phyloP scores from a whole-genome alignment of 257 asterid species.

The Gynochthodes officinalis region DNA sequence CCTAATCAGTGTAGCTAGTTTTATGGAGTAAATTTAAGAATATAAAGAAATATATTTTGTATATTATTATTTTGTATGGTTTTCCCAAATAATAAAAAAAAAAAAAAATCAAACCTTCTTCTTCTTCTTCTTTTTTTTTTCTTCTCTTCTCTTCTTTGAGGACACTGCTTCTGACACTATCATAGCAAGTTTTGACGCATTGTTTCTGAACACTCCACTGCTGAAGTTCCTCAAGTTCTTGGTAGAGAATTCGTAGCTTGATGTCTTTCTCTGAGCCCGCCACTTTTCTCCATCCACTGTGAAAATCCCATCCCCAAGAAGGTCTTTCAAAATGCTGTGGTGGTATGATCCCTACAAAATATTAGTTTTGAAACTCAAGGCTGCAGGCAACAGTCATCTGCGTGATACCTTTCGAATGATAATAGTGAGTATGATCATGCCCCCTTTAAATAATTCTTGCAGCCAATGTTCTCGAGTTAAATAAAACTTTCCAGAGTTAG shows the following conservation, averaged over 20 bases:
- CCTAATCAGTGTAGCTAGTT: too few relatives aligned
- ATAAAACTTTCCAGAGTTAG: neutral
- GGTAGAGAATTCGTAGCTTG: constrained; percentile 65
- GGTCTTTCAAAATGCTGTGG: constrained; percentile 47
- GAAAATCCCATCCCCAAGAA: constrained; percentile 66
- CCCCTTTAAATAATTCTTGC: neutral
- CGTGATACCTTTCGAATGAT: neutral
- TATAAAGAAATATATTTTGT: too few relatives aligned
- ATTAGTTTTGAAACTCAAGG: neutral
- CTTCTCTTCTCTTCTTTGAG: too few relatives aligned
- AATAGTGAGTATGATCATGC: neutral
- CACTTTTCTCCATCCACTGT: constrained; percentile 60
- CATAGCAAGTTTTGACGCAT: constrained; percentile 48
- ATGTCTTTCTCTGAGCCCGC: constrained; percentile 59
- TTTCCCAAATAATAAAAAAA: too few relatives aligned
- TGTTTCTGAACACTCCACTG: constrained; percentile 47
- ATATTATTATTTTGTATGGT: too few relatives aligned
- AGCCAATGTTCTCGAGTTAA: neutral
- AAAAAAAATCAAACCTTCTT: too few relatives aligned
- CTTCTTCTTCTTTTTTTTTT: too few relatives aligned
- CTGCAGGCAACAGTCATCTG: neutral
- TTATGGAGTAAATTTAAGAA: too few relatives aligned
- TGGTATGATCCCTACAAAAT: constrained; percentile 46
- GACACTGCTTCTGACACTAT: constrained; percentile 33
- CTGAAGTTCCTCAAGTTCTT: constrained; percentile 57